Evolutionary conservation across 257 asterid genomes (phyloP).

Genomic region (Handroanthus guayacan): DNA sequence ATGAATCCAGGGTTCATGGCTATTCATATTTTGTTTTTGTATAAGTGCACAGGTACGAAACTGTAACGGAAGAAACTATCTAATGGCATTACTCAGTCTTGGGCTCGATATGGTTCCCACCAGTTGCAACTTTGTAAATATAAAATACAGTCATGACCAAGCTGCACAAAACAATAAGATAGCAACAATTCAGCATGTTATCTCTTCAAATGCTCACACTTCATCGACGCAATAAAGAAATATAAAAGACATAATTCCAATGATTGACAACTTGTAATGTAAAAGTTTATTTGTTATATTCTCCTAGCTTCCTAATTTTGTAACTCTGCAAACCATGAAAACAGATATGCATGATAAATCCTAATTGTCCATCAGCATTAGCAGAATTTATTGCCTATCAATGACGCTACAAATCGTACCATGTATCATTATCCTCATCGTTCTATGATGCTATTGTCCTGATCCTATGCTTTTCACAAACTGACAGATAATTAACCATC

Average conservation of each 20-base stretch:
- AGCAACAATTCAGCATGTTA: neutral
- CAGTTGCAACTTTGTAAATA: conserved; percentile 75
- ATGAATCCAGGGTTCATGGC: neutral
- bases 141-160: conserved; percentile 75
- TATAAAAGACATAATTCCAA: neutral
- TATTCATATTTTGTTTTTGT: too few relatives aligned
- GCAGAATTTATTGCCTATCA: neutral
- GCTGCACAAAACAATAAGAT: conserved; percentile 52
- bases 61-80: neutral
- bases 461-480: neutral
- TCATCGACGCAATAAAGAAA: neutral
- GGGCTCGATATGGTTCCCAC: conserved; percentile 82
- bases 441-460: neutral
- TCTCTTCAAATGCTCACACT: neutral
- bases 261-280: neutral
- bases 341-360: neutral
- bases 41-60: conserved; percentile 1
- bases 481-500: neutral
- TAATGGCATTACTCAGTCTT: conserved; percentile 56
- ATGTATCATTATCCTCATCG: neutral
- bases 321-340: neutral
- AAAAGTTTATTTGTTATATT: neutral
- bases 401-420: neutral
- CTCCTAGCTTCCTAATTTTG: neutral
- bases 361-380: neutral